These are phyloP conservation scores for Phytophthora parvispora DNA, from an alignment of 352 stramenopile genomes.

Conservation along the genomic window DNA sequence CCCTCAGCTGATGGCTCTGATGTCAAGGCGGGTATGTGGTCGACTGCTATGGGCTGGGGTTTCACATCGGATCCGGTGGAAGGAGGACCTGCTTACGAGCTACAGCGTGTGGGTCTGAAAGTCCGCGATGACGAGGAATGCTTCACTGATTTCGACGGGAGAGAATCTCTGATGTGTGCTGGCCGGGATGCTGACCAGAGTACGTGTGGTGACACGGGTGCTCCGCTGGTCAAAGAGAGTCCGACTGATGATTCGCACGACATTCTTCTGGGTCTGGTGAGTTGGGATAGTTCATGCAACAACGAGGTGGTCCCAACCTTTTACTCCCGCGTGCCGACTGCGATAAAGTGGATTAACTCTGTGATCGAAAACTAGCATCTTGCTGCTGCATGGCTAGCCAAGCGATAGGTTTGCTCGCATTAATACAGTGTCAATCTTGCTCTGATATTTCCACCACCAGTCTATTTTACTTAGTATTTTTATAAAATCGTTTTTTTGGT, in stretches of 20 bases:
- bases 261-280: slow-evolving; percentile 14
- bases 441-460: too few species aligned
- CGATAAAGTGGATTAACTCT: slow-evolving; percentile 18
- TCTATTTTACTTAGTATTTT: too few species aligned
- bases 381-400: neutral
- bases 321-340: slow-evolving; percentile 31
- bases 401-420: neutral
- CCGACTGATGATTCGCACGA: slow-evolving; percentile 4
- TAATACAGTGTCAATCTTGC: neutral
- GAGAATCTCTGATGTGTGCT: slow-evolving; percentile 23
- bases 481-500: too few species aligned
- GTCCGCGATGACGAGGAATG: slow-evolving; percentile 26
- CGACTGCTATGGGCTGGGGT: neutral
- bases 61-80: neutral
- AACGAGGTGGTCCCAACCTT: slow-evolving; percentile 11
- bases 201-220: slow-evolving; percentile 14
- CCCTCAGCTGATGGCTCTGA: slow-evolving; percentile 20
- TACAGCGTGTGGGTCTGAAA: slow-evolving; percentile 38
- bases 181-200: slow-evolving; percentile 11
- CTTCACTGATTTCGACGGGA: neutral
- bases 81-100: slow-evolving; percentile 14
- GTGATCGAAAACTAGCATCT: neutral
- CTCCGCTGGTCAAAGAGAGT: slow-evolving; percentile 17
- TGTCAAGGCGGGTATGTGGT: neutral
- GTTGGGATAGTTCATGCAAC: slow-evolving; percentile 6